Evolutionary conservation across 345 rosid species (phyloP).

Genomic region (Heritiera fomes): DNA sequence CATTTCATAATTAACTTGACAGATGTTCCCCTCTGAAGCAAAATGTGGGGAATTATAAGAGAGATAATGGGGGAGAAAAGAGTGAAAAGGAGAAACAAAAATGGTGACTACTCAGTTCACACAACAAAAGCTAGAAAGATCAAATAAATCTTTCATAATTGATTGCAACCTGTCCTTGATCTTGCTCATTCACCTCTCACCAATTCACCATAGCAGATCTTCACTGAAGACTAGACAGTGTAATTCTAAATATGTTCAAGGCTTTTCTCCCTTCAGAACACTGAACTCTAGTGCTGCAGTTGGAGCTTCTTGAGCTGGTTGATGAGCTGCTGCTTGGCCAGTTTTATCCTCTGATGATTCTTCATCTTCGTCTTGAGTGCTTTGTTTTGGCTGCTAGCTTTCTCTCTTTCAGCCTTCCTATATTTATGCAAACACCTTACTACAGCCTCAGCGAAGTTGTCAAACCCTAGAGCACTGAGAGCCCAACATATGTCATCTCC

Average conservation of each 20-base stretch:
- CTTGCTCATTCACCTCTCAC: neutral
- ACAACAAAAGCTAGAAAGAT: constrained; percentile 9
- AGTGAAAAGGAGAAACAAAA: neutral
- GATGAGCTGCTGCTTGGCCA: constrained; percentile 19
- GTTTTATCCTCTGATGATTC: constrained; percentile 23
- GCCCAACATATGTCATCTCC: constrained; percentile 93
- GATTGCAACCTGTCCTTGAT: constrained; percentile 8
- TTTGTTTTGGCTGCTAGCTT: constrained; percentile 41
- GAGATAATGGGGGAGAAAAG: neutral
- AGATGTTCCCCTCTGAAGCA: constrained; percentile 9
- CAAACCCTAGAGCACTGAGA: constrained; percentile 72
- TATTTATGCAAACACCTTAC: constrained; percentile 57
- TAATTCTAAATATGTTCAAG: neutral
- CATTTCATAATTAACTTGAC: neutral
- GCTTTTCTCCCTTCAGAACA: neutral
- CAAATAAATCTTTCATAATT: neutral
- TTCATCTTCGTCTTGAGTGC: constrained; percentile 27
- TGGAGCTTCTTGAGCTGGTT: constrained; percentile 22
- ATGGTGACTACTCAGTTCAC: neutral
- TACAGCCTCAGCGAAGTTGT: constrained; percentile 63
- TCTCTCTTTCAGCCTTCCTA: constrained; percentile 64
- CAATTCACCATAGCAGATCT: neutral
- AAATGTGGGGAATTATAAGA: neutral
- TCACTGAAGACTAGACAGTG: neutral
- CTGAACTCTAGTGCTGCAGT: constrained; percentile 9